Evolutionary conservation across 2,329 filamentous ascomycete genomes (phyloP).

Genomic region (Neonectria faginata): DNA sequence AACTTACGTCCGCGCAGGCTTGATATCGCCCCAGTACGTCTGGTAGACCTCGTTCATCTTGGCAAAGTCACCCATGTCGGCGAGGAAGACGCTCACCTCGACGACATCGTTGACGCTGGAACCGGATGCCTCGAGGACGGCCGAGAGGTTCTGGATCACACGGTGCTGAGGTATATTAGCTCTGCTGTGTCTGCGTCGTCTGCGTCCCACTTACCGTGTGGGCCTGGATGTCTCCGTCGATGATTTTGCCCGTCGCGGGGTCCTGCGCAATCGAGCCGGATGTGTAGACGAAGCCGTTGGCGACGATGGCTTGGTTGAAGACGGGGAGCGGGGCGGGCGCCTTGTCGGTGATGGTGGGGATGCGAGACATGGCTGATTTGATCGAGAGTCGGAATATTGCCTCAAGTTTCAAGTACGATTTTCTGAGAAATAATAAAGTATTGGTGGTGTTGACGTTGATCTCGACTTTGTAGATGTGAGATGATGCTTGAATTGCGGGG

Average conservation of each 20-base stretch:
- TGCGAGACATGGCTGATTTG: slow-evolving; percentile 34
- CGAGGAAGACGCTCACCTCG: slow-evolving; percentile 78
- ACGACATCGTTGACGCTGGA: slow-evolving; percentile 73
- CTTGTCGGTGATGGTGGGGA: slow-evolving; percentile 39
- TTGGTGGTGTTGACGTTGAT: background rate
- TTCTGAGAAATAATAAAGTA: background rate
- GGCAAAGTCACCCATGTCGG: slow-evolving; percentile 77
- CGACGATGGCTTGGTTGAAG: slow-evolving; percentile 53
- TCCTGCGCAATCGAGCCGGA: slow-evolving; percentile 78
- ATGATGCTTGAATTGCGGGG: background rate
- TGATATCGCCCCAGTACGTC: slow-evolving; percentile 70
- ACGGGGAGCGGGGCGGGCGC: slow-evolving; percentile 38
- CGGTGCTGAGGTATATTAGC: slow-evolving; percentile 54
- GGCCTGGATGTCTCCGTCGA: slow-evolving; percentile 73
- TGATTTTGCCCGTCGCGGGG: slow-evolving; percentile 63
- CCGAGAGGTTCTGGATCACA: slow-evolving; percentile 76
- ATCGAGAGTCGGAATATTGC: background rate
- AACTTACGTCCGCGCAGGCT: slow-evolving; percentile 54
- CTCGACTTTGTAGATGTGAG: background rate
- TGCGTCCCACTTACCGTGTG: slow-evolving; percentile 61
- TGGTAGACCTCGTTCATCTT: slow-evolving; percentile 80
- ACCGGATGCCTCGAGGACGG: slow-evolving; percentile 76
- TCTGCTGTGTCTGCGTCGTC: too few relatives aligned
- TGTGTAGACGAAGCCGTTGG: slow-evolving; percentile 75
- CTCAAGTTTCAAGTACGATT: background rate